phyloP scores from a whole-genome alignment of 2,329 filamentous ascomycete species.

The Didymella segeticola region DNA sequence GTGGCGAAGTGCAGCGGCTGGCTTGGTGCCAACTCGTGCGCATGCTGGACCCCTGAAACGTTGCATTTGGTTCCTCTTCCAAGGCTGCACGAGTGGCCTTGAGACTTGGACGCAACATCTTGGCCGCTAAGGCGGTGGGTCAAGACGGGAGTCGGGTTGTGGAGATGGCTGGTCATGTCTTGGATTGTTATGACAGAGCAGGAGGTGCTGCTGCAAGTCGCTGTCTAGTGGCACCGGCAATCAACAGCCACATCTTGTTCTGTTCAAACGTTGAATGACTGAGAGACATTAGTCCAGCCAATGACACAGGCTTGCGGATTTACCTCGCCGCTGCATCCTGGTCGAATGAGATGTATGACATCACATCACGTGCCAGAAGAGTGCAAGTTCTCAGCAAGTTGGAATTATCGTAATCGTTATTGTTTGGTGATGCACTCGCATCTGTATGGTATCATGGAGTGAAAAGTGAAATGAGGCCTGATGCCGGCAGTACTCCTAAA shows the following conservation, averaged over 20 bases:
- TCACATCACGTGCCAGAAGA: conserved; percentile 9
- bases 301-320: background rate
- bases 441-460: conserved; percentile 42
- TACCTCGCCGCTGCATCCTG: background rate
- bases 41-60: background rate
- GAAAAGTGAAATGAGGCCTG: conserved; percentile 15
- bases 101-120: background rate
- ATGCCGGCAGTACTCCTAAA: conserved; percentile 8
- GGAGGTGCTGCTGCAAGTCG: background rate
- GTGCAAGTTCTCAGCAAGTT: background rate
- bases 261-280: no score
- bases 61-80: background rate
- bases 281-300: no score
- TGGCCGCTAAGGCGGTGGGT: background rate
- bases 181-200: background rate
- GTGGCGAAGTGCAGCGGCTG: conserved; percentile 32
- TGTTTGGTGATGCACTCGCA: conserved; percentile 28
- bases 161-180: background rate
- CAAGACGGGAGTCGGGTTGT: conserved; percentile 2
- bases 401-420: conserved; percentile 1
- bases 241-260: no score
- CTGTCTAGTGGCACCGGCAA: no score
- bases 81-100: conserved; percentile 2
- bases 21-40: conserved; percentile 7
- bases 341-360: background rate